phyloP scores from a whole-genome alignment of 2,329 filamentous ascomycete genomes.

The Monilinia fructigena region DNA sequence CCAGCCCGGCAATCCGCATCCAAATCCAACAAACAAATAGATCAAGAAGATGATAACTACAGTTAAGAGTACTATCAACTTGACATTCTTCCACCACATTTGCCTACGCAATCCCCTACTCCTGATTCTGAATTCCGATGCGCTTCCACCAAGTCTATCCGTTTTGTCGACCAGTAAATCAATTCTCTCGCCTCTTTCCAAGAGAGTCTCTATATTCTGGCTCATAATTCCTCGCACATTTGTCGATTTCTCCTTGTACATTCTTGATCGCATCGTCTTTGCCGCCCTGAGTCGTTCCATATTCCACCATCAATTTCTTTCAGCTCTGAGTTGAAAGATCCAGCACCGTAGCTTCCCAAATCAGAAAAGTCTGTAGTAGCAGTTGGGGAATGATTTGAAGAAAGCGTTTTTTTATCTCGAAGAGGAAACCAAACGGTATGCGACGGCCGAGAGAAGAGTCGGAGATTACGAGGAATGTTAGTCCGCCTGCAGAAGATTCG shows the following conservation, averaged over 20 bases:
- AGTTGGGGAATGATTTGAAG: conserved; percentile 65
- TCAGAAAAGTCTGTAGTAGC: conserved; percentile 68
- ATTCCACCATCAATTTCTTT: conserved; percentile 78
- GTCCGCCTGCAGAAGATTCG: conserved; percentile 66
- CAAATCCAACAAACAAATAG: conserved; percentile 70
- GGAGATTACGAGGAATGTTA: conserved; percentile 90
- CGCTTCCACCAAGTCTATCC: conserved; percentile 82
- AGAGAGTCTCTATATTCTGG: conserved; percentile 84
- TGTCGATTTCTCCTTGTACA: conserved; percentile 87
- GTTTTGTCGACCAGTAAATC: conserved; percentile 96
- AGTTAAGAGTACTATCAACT: conserved; percentile 78
- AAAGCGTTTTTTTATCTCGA: conserved; percentile 93
- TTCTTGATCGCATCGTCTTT: conserved; percentile 79
- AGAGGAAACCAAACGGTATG: conserved; percentile 87
- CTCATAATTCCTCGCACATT: conserved; percentile 92
- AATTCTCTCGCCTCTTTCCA: conserved; percentile 89
- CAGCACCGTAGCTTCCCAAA: conserved; percentile 87
- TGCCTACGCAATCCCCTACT: conserved; percentile 81
- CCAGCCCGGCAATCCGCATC: conserved; percentile 64
- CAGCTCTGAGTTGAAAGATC: conserved; percentile 78
- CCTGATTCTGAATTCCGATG: conserved; percentile 84
- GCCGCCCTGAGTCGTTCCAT: conserved; percentile 73
- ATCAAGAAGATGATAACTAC: conserved; percentile 72
- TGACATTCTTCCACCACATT: conserved; percentile 99
- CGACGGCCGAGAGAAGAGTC: conserved; percentile 78